Conservation (phyloP, 2,329 filamentous ascomycete species). For the Pseudogymnoascus sp. region DNA sequence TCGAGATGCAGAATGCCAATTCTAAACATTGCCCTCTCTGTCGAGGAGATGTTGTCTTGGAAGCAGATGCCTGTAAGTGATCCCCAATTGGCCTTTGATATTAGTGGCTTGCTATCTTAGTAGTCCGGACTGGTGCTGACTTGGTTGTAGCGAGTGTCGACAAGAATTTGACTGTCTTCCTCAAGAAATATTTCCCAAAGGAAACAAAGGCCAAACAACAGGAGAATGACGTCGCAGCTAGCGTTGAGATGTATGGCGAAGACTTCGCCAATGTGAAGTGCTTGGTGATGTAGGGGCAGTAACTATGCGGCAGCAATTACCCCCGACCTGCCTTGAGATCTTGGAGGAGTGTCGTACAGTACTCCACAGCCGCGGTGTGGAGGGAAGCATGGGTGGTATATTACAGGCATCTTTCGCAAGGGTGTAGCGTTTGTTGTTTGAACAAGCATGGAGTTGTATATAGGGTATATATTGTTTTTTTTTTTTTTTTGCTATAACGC, state of each 20-base stretch:
- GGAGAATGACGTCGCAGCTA: constrained; percentile 68
- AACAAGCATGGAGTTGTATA: neutral
- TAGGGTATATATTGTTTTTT: neutral
- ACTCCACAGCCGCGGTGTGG: neutral
- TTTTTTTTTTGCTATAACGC: no score
- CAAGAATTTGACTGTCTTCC: constrained; percentile 54
- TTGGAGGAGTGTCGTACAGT: neutral
- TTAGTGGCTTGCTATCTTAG: neutral
- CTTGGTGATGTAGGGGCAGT: constrained; percentile 44
- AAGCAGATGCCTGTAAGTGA: constrained; percentile 53
- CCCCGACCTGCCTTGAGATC: neutral
- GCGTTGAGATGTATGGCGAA: constrained; percentile 62
- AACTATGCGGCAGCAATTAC: neutral
- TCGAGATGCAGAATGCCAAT: constrained; percentile 65
- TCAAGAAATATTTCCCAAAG: constrained; percentile 67
- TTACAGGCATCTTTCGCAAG: neutral
- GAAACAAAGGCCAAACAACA: constrained; percentile 59
- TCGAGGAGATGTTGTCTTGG: constrained; percentile 59
- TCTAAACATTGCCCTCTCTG: constrained; percentile 69
- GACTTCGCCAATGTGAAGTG: constrained; percentile 52
- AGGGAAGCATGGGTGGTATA: neutral
- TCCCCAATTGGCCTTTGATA: neutral
- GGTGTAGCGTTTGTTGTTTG: neutral
- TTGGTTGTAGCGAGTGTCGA: constrained; percentile 55
- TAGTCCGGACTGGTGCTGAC: neutral